Evolutionary conservation across 2,329 filamentous ascomycete genomes (phyloP).

Genomic region (Botryosphaeria dothidea): DNA sequence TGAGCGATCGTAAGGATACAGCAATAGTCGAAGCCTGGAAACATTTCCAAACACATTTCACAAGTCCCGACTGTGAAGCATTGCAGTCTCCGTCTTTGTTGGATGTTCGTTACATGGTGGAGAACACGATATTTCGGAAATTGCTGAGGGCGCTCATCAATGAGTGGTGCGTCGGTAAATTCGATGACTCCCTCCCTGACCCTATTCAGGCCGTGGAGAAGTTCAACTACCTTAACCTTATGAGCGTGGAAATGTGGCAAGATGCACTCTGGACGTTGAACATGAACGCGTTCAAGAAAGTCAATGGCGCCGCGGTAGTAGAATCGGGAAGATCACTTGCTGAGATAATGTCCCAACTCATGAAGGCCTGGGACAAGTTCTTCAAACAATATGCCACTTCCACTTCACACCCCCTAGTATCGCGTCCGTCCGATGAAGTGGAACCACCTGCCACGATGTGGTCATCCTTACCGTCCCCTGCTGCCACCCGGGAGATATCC

Average conservation of each 20-base stretch:
- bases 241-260: slow-evolving; percentile 27
- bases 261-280: slow-evolving; percentile 28
- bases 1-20: background rate
- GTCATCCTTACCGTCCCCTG: background rate
- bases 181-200: slow-evolving; percentile 14
- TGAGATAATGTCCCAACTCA: background rate
- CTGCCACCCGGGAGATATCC: background rate
- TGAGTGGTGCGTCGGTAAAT: slow-evolving; percentile 25
- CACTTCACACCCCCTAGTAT: background rate
- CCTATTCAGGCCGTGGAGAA: slow-evolving; percentile 31
- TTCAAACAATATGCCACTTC: background rate
- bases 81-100: slow-evolving; percentile 25
- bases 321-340: background rate
- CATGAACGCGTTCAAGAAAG: slow-evolving; percentile 23
- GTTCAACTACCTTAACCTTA: slow-evolving; percentile 33
- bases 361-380: background rate
- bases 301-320: background rate
- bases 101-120: slow-evolving; percentile 26
- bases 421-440: background rate
- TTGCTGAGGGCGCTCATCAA: slow-evolving; percentile 24
- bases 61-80: slow-evolving; percentile 32
- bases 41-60: slow-evolving; percentile 30
- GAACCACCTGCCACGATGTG: background rate
- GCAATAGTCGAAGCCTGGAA: slow-evolving; percentile 29
- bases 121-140: slow-evolving; percentile 27